Base-by-base conservation (phyloP, 78 protist species). In the Bodo saltans region DNA sequence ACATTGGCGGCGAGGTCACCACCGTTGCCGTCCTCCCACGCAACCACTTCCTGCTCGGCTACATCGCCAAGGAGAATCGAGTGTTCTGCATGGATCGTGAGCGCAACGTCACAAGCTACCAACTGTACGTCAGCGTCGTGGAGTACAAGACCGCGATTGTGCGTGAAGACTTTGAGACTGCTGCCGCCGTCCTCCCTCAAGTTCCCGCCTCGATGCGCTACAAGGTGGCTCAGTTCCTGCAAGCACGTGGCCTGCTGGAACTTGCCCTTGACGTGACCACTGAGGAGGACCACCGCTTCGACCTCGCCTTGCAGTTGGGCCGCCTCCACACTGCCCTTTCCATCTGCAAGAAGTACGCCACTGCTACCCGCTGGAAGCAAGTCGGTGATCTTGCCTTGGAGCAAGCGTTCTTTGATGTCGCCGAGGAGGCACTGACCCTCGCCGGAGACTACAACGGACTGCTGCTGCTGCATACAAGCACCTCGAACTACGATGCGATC, bases 251-350 rank as follows among this genome's bases (percentile, higher is more conserved):
- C 34, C 67, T 76, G 79, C 11, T n/a, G 53, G 89, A 78, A 72
- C 89, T 85, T 73, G 98, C 99, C 26, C 90, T 97, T 32, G 90
- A 70, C 0, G 88, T 95, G 30, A 85, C 97, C 12, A n/a, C 72
- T 12, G 99, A 97, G 52, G 78, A 78, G 0, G 98, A 97, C 52
- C 97, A 95, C 83, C 76, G 68, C 29, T 95, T 96, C 78, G 97
- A 96, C 72, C 91, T 97, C 38, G 97, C 99, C 1, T 67, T 95
- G 37, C 83, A 79, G 81, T 89, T 96, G 68, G 85, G 85, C 68
- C 69, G 88, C 70, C 88, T 96, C 28, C 83, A 93, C 26, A 72
- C 53, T 26, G 95, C 96, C 42, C 79, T 74, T 71, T 85, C 74
- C 17, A 89, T 95, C 68, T 26, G 60, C 40, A 8, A 0, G 8